Evolutionary conservation across 108 stramenopile genomes (phyloP).

Genomic region (Parietichytrium sp.): DNA sequence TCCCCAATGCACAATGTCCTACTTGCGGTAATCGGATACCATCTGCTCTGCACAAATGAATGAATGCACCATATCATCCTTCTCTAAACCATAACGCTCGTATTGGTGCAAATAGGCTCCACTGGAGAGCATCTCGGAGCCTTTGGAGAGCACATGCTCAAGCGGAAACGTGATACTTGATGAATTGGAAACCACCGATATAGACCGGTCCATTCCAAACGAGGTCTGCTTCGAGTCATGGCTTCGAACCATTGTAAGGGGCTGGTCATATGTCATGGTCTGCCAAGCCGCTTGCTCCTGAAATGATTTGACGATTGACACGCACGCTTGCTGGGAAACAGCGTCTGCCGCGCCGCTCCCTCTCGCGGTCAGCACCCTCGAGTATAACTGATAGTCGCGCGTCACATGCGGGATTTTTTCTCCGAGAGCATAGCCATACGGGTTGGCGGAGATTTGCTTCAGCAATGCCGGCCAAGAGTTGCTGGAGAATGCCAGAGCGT

Average conservation of each 20-base stretch:
- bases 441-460: too few species aligned
- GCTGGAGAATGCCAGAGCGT: background rate
- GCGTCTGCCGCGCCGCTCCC: too few species aligned
- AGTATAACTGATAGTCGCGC: too few species aligned
- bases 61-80: background rate
- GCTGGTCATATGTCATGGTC: too few species aligned
- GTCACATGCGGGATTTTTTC: too few species aligned
- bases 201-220: background rate
- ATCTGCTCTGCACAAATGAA: constrained; percentile 18
- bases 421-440: too few species aligned
- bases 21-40: background rate
- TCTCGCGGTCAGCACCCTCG: too few species aligned
- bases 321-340: too few species aligned
- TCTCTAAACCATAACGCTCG: background rate
- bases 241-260: too few species aligned
- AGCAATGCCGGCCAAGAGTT: background rate
- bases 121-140: background rate
- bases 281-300: too few species aligned
- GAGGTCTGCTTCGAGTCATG: background rate
- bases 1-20: too few species aligned
- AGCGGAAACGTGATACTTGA: constrained; percentile 8
- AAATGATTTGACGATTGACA: too few species aligned
- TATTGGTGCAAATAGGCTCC: constrained; percentile 26
- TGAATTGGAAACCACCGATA: background rate
- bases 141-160: background rate